Evolutionary conservation across 2,329 filamentous ascomycete genomes (phyloP), one percentile per base, ranked within the genome.

Genomic region (Lomentospora prolificans): DNA sequence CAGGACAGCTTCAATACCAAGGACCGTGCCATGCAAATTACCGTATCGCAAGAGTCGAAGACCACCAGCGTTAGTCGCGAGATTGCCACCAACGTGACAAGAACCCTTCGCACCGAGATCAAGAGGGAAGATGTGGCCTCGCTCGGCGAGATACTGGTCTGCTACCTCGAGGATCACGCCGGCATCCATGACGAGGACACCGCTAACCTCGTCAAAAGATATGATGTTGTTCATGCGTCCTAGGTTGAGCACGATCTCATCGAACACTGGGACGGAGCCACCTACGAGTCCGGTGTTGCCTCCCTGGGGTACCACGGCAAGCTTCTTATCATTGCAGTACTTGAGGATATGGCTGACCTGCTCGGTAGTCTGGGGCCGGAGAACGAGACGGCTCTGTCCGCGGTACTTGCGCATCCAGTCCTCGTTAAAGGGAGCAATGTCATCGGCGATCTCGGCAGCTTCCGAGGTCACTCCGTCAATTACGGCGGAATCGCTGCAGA

Each of bases 351-450:
- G 81, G 80, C 90, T 95, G 64, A 97, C 89, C 71, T 99, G 86
- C 64, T 92, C 85, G 0, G 89, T 92, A 14, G 82, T 87, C 53
- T 79, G 81, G 9, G 94, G 94, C 72, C 90, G 95, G 60, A 99
- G 74, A 3, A 97, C 90, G 25, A 99, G 75, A 65, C 85, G 84
- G 59, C 89, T 84, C 71, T 96, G 90, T 28, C 94, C 95, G 59
- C 89, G 85, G 75, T 96, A 99, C 74, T 99, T 99, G 71, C 89
- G 86, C 91, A 99, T 96, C 94, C 95, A 99, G 73, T 99, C 94
- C 67, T 85, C 84, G 72, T 99, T 99, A 79, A 90, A 99, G 6
- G 88, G 81, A 67, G 94, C 89, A 61, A 97, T 79, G 67, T 97
- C 94, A 64, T 89, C 87, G 12, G 84, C 68, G 30, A 73, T 84